A percentile compares a stretch with the other conserved stretches of the same genome.
These are phyloP conservation scores for Kurtzmaniella cleridarum DNA, from an alignment of 805 yeast genomes.

Conservation along the genomic window DNA sequence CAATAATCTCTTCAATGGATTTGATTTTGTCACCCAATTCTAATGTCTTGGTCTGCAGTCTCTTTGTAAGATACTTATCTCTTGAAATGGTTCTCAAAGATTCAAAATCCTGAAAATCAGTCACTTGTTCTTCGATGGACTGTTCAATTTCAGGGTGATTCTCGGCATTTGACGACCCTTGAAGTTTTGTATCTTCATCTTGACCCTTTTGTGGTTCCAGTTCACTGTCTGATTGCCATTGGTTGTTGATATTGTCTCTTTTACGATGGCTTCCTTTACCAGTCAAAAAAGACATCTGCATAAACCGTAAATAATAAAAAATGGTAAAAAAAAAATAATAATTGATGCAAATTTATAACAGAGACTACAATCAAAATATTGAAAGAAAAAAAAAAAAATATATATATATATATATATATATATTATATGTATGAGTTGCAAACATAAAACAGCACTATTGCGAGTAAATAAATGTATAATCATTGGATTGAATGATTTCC, in stretches of 20 bases:
- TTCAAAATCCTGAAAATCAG: constrained; percentile 3
- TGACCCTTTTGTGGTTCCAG: neutral
- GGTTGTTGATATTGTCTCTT: constrained; percentile 7
- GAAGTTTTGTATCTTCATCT: neutral
- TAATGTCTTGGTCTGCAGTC: constrained; percentile 15
- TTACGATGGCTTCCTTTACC: constrained; percentile 13
- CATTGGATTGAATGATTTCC: too few species aligned
- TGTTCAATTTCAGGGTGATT: neutral
- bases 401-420: too few species aligned
- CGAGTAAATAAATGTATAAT: too few species aligned
- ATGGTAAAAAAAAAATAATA: constrained; percentile 1
- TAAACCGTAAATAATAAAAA: neutral
- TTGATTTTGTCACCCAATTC: constrained; percentile 14
- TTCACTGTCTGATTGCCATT: constrained; percentile 13
- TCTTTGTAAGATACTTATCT: constrained; percentile 14
- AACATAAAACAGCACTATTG: too few species aligned
- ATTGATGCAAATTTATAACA: constrained; percentile 1
- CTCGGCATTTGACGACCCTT: neutral
- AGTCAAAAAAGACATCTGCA: constrained; percentile 6
- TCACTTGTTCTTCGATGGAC: neutral
- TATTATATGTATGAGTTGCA: too few species aligned
- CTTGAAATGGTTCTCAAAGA: constrained; percentile 13
- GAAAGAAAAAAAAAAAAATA: too few species aligned
- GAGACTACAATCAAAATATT: neutral
- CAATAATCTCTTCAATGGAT: constrained; percentile 4